These are phyloP conservation scores for Aspergillaceae sp. DNA, from an alignment of 2,329 filamentous ascomycete genomes.

Conservation along the genomic window DNA sequence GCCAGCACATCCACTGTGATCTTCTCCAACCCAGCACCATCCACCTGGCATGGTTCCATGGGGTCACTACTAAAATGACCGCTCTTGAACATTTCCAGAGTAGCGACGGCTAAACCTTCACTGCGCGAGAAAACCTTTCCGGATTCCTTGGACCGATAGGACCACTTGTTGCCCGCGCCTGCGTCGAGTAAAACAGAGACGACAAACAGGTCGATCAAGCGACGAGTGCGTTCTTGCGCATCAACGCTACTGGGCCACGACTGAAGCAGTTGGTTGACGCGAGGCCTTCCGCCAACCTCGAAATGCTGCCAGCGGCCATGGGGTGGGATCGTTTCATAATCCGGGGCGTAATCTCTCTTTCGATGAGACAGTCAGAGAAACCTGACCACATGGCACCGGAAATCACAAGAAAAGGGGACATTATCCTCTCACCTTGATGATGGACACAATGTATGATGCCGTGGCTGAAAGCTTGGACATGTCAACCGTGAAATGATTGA, in stretches of 20 bases:
- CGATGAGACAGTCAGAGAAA: conserved; percentile 3
- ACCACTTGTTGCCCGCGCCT: conserved; percentile 83
- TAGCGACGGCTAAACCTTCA: conserved; percentile 73
- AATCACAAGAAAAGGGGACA: not conserved
- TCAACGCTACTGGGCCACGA: conserved; percentile 44
- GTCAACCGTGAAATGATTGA: conserved; percentile 84
- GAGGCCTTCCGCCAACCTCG: conserved; percentile 46
- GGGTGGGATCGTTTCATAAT: conserved; percentile 68
- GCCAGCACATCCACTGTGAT: conserved; percentile 68
- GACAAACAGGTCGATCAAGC: conserved; percentile 54
- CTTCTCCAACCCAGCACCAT: conserved; percentile 67
- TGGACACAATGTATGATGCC: conserved; percentile 77
- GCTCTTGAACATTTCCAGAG: conserved; percentile 85
- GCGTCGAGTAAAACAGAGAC: conserved; percentile 55
- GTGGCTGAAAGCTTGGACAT: conserved; percentile 75
- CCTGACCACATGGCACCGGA: conserved; percentile 1
- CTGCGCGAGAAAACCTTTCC: conserved; percentile 74
- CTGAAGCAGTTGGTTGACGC: conserved; percentile 42
- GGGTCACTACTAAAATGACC: conserved; percentile 80
- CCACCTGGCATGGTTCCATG: conserved; percentile 77
- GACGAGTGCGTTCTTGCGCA: conserved; percentile 42
- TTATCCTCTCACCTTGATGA: conserved; percentile 68
- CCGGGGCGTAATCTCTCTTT: conserved; percentile 61
- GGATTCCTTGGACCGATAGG: conserved; percentile 84
- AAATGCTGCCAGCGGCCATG: conserved; percentile 63